phyloP scores from a whole-genome alignment of 495 filamentous ascomycete genomes.

The Amorphotheca resinae region DNA sequence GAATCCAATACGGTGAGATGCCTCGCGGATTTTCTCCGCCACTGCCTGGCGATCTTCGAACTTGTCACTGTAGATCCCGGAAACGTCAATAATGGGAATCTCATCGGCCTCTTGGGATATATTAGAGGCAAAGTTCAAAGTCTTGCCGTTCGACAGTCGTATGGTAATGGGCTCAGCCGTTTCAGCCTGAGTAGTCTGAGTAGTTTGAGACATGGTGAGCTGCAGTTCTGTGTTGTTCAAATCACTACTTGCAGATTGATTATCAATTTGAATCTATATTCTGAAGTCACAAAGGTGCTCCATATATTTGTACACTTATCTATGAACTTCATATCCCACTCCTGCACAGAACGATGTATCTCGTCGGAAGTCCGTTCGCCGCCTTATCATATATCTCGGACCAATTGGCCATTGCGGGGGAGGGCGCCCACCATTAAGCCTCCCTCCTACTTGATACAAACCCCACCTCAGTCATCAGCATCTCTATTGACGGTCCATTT shows the following conservation, averaged over 20 bases:
- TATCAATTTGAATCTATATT: too few species aligned
- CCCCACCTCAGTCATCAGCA: too few species aligned
- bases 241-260: not conserved
- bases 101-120: constrained; percentile 16
- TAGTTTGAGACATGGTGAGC: not conserved
- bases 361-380: too few species aligned
- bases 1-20: constrained; percentile 34
- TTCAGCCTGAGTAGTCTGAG: not conserved
- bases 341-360: too few species aligned
- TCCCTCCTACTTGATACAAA: too few species aligned
- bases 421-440: too few species aligned
- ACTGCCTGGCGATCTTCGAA: constrained; percentile 24
- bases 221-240: not conserved
- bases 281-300: too few species aligned
- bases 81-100: constrained; percentile 31
- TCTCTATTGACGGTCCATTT: too few species aligned
- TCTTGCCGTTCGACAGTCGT: not conserved
- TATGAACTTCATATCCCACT: too few species aligned
- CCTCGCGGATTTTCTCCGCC: constrained; percentile 28
- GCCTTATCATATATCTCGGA: too few species aligned
- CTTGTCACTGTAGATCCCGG: constrained; percentile 21
- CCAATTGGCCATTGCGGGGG: too few species aligned
- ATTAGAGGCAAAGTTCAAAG: constrained; percentile 8
- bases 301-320: too few species aligned
- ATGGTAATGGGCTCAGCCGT: not conserved